These are phyloP conservation scores for Tolypocladium ovalisporum DNA, from an alignment of 2,329 filamentous ascomycete genomes.

Conservation along the genomic window DNA sequence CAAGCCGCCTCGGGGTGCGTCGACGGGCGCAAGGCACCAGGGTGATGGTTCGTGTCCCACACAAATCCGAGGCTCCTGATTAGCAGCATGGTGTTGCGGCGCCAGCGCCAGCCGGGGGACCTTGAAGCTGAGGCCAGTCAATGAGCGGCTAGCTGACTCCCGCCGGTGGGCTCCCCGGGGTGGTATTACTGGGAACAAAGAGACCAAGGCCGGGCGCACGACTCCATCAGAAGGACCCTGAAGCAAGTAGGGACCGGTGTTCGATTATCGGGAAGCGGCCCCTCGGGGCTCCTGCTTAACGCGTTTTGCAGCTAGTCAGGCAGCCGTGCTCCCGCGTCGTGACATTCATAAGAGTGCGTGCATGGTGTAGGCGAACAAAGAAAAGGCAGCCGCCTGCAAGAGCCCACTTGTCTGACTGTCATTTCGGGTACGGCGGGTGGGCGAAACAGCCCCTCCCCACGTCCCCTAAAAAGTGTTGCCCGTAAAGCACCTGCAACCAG, in stretches of 20 bases:
- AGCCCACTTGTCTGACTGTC: background rate
- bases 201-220: background rate
- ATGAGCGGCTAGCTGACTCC: background rate
- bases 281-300: background rate
- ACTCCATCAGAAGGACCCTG: background rate
- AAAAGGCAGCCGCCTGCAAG: background rate
- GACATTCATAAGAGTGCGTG: background rate
- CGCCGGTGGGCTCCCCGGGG: background rate
- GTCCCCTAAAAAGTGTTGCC: background rate
- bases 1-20: background rate
- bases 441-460: background rate
- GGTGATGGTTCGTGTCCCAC: background rate
- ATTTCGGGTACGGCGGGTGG: conserved; percentile 1
- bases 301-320: background rate
- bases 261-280: background rate
- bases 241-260: background rate
- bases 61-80: background rate
- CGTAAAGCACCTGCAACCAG: background rate
- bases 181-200: background rate
- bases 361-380: background rate
- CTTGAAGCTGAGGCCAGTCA: background rate
- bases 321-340: background rate
- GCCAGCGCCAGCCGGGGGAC: background rate
- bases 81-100: background rate
- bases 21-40: background rate